Conservation (phyloP, 2,329 filamentous ascomycete genomes). For the Emydomyces testavorans region DNA sequence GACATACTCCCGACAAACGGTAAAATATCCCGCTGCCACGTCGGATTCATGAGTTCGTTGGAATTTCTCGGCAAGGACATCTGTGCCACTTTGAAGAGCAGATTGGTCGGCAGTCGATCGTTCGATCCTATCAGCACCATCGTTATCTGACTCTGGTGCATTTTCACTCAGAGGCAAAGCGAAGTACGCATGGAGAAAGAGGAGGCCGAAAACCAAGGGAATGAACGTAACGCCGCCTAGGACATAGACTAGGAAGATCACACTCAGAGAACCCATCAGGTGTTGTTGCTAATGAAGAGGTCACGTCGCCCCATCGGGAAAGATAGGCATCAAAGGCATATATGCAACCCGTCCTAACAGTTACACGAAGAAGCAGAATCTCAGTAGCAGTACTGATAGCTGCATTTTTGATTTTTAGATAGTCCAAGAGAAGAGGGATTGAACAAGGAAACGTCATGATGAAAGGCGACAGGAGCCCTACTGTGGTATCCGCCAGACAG, state of each 20-base stretch:
- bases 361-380: neutral
- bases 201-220: constrained; percentile 53
- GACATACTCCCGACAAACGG: constrained; percentile 86
- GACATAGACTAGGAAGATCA: constrained; percentile 64
- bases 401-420: constrained; percentile 2
- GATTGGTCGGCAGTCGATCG: constrained; percentile 54
- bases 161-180: constrained; percentile 43
- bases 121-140: constrained; percentile 24
- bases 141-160: neutral
- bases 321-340: constrained; percentile 1
- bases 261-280: constrained; percentile 37
- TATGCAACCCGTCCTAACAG: neutral
- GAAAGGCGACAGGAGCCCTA: no score
- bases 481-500: no score
- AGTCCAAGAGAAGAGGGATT: no score
- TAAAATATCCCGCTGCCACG: constrained; percentile 82
- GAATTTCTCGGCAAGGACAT: constrained; percentile 49
- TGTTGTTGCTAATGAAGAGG: constrained; percentile 2
- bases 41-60: constrained; percentile 56
- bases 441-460: constrained; percentile 7
- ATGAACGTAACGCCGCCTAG: constrained; percentile 81
- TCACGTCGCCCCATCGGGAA: constrained; percentile 11
- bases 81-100: constrained; percentile 51
- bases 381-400: neutral
- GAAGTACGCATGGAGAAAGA: constrained; percentile 57